These are phyloP conservation scores for Aureobasidium sp. DNA, from an alignment of 2,329 filamentous ascomycete species.

Conservation along the genomic window DNA sequence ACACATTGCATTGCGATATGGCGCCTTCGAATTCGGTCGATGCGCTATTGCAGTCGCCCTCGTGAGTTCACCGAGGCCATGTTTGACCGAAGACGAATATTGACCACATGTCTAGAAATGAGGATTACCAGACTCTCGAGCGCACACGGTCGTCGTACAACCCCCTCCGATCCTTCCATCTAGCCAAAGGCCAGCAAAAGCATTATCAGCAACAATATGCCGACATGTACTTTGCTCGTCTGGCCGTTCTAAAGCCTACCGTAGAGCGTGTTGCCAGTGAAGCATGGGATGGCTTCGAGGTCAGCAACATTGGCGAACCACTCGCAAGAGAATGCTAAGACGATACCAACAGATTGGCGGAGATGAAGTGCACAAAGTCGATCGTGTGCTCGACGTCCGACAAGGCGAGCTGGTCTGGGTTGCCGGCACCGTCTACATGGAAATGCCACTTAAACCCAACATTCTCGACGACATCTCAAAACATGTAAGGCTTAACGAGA, in stretches of 20 bases:
- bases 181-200: conserved; percentile 53
- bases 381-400: conserved; percentile 87
- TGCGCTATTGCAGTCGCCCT: conserved; percentile 14
- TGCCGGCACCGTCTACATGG: conserved; percentile 89
- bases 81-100: neutral
- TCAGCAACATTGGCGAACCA: conserved; percentile 22
- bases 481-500: conserved; percentile 51
- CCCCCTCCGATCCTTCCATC: conserved; percentile 63
- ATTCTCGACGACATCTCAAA: conserved; percentile 92
- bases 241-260: conserved; percentile 76
- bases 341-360: conserved; percentile 51
- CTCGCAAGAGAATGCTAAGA: neutral
- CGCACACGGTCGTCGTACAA: conserved; percentile 58
- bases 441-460: conserved; percentile 92
- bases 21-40: conserved; percentile 9
- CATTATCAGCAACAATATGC: conserved; percentile 93
- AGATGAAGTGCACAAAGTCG: conserved; percentile 65
- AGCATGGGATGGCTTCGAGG: conserved; percentile 66
- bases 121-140: conserved; percentile 29
- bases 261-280: conserved; percentile 66
- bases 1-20: conserved; percentile 1
- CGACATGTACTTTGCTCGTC: conserved; percentile 92
- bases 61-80: neutral
- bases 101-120: neutral
- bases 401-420: conserved; percentile 97